phyloP scores from a whole-genome alignment of 1,139 yeast species.

The Taphrina confusa region DNA sequence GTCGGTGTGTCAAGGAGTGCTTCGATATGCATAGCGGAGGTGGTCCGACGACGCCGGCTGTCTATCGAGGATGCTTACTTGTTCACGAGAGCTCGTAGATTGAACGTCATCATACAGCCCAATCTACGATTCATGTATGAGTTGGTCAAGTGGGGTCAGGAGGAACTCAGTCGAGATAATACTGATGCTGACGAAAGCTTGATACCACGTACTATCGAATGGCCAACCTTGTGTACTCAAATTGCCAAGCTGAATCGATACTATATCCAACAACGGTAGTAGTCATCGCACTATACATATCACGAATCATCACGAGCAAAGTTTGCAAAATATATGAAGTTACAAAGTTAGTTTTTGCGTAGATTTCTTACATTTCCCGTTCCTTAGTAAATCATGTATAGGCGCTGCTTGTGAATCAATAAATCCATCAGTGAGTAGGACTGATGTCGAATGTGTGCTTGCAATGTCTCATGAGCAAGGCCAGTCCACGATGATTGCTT shows the following conservation, averaged over 20 bases:
- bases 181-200: not conserved
- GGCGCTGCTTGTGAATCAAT: no score
- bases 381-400: not conserved
- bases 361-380: not conserved
- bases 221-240: slow-evolving; percentile 17
- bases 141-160: slow-evolving; percentile 74
- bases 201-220: slow-evolving; percentile 23
- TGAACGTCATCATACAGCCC: slow-evolving; percentile 89
- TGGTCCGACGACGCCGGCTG: slow-evolving; percentile 69
- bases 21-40: slow-evolving; percentile 84
- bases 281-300: no score
- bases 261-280: slow-evolving; percentile 9
- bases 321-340: no score
- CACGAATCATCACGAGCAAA: no score
- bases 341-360: no score
- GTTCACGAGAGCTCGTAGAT: slow-evolving; percentile 76
- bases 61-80: slow-evolving; percentile 73
- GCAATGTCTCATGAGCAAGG: no score
- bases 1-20: slow-evolving; percentile 93
- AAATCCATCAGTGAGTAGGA: no score
- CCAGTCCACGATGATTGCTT: slow-evolving; percentile 15
- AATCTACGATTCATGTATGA: slow-evolving; percentile 84
- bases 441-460: no score
- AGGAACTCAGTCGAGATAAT: slow-evolving; percentile 36
- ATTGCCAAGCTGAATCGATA: slow-evolving; percentile 26